Conservation (phyloP, 1,284 basidiomycete species). For the Cystobasidium slooffiae region DNA sequence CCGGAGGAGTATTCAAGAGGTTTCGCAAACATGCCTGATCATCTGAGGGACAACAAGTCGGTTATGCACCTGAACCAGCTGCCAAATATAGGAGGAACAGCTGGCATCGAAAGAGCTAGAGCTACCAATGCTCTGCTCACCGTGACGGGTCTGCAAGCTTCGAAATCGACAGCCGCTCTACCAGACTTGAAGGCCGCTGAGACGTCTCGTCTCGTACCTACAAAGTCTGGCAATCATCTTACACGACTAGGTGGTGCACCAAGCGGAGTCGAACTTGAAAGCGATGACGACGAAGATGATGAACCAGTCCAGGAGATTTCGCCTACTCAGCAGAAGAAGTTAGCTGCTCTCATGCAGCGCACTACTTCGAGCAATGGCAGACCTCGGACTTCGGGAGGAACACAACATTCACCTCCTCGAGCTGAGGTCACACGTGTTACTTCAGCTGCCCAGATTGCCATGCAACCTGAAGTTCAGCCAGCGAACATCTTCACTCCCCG, state of each 20-base stretch:
- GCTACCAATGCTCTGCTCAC: conserved; percentile 15
- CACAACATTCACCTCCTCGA: not conserved
- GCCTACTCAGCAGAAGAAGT: conserved; percentile 38
- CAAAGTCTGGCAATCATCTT: conserved; percentile 25
- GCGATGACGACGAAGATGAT: conserved; percentile 66
- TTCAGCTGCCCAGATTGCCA: conserved; percentile 17
- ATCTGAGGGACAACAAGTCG: conserved; percentile 37
- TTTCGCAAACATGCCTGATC: conserved; percentile 35
- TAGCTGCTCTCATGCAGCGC: conserved; percentile 29
- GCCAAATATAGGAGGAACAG: conserved; percentile 20
- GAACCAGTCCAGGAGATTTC: conserved; percentile 57
- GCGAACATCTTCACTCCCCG: conserved; percentile 77
- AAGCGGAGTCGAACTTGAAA: conserved; percentile 69
- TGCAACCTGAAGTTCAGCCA: conserved; percentile 60
- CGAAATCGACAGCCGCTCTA: conserved; percentile 69
- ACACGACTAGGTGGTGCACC: conserved; percentile 62
- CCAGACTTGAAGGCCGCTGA: conserved; percentile 46
- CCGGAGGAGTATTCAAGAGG: conserved; percentile 28
- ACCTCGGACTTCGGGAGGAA: conserved; percentile 42
- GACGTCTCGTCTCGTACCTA: conserved; percentile 37
- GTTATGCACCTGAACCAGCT: conserved; percentile 36
- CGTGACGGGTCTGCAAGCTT: conserved; percentile 60
- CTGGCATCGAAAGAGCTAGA: conserved; percentile 30
- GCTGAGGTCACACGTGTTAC: not conserved
- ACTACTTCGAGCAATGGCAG: conserved; percentile 23